Evolutionary conservation across 106 monocot species (phyloP), one percentile per base, ranked within the genome.

Genomic region (Acorus calamus): DNA sequence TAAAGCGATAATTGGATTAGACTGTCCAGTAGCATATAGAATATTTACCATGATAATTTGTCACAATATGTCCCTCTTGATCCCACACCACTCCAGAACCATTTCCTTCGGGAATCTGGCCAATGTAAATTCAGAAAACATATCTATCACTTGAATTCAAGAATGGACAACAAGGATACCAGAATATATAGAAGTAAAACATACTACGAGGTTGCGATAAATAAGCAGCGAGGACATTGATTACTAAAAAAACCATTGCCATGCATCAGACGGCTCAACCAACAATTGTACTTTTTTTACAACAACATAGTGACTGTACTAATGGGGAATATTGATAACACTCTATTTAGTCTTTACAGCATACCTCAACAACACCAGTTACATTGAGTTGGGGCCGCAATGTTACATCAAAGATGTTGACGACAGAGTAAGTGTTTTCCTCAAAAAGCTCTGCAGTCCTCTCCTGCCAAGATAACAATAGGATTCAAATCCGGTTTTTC

Each of bases 341-440:
- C 28, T 28, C 0, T 28, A 28, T 28, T 28, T 28, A 28, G 28
- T 28, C 28, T 28, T 28, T 28, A 28, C 0, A 28, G 45, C 71
- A 69, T 76, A 90, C 94, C 94, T 94, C 94, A 76, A 94, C 86
- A 50, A 87, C 74, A 63, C 94, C 94, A 62, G 94, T 87, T 50
- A 80, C 75, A 74, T 90, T 94, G 59, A 94, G 79, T 50, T 84
- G 94, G 70, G 94, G 94, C 5, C 84, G 84, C 70, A 94, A 78
- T 7, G 94, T 94, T 59, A 87, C 76, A 74, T 94, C 94, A 80
- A 94, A 94, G 50, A 94, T 94, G 76, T 94, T 94, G 28, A 94
- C 89, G 56, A 94, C 94, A 51, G 94, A 90, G 59, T 89, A 87
- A 6, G 89, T 94, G 50, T 90, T 94, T 48, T 63, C 81, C 70